Percentiles rank a stretch among this genome's conserved stretches.
Conservation (phyloP, 2,329 filamentous ascomycete genomes). For the Ceratocystis papillata region DNA sequence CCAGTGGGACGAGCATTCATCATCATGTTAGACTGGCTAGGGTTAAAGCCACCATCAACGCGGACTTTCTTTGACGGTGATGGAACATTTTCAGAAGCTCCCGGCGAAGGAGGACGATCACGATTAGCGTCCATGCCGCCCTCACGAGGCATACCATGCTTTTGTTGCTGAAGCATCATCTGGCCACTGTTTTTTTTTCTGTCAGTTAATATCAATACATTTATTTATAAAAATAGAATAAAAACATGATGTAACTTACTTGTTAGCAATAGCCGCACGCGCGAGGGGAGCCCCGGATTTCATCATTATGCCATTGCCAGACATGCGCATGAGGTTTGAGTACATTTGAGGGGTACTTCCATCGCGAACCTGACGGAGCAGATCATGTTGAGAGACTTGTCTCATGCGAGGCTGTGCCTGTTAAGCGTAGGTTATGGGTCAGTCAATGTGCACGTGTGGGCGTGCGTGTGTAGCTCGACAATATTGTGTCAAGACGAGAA, state of each 20-base stretch:
- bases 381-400: constrained; percentile 65
- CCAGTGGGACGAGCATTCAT: constrained; percentile 60
- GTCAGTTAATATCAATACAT: neutral
- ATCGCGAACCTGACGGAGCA: constrained; percentile 62
- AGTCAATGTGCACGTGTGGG: neutral
- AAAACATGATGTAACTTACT: constrained; percentile 28
- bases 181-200: constrained; percentile 16
- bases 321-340: constrained; percentile 58
- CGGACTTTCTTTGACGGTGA: constrained; percentile 86
- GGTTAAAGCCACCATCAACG: constrained; percentile 60
- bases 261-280: constrained; percentile 67
- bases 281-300: constrained; percentile 54
- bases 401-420: constrained; percentile 59
- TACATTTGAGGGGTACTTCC: constrained; percentile 45
- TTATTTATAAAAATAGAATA: neutral
- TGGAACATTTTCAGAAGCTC: constrained; percentile 73
- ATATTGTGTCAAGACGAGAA: neutral
- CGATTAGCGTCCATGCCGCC: constrained; percentile 77
- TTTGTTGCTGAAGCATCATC: constrained; percentile 34
- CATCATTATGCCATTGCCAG: constrained; percentile 50
- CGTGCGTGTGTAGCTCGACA: neutral
- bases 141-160: constrained; percentile 77
- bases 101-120: constrained; percentile 69
- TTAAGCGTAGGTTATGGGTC: neutral
- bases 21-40: constrained; percentile 59